phyloP scores from a whole-genome alignment of 345 rosid species.

The Eucalyptus globulus region DNA sequence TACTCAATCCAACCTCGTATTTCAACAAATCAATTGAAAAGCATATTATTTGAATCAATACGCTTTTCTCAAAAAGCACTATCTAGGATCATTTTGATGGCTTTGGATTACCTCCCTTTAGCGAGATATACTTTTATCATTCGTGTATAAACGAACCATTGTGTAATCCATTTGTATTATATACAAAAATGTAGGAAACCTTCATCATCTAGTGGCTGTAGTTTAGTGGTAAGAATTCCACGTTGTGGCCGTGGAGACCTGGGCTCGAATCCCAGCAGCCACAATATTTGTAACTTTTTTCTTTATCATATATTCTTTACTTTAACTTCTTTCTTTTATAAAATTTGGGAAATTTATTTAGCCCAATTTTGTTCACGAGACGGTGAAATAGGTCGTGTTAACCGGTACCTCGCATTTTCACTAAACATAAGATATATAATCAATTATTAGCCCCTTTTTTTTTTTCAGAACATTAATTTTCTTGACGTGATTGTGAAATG shows the following conservation, averaged over 20 bases:
- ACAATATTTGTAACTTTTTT: not conserved
- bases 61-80: not conserved
- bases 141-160: not conserved
- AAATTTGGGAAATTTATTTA: not conserved
- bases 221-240: slow-evolving; percentile 81
- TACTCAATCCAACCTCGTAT: not conserved
- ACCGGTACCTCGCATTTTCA: not conserved
- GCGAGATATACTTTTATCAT: not conserved
- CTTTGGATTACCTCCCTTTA: not conserved
- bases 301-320: not conserved
- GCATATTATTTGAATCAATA: not conserved
- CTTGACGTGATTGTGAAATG: not conserved
- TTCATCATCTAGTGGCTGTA: slow-evolving; percentile 18
- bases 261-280: slow-evolving; percentile 94
- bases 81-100: not conserved
- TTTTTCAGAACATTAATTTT: no score
- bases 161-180: accelerated
- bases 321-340: not conserved
- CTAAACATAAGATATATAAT: no score
- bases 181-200: accelerated
- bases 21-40: not conserved
- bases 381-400: not conserved
- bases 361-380: not conserved
- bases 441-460: no score
- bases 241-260: slow-evolving; percentile 91